Conservation (phyloP, 108 stramenopile species). For the Nannochloropsis gaditana region DNA sequence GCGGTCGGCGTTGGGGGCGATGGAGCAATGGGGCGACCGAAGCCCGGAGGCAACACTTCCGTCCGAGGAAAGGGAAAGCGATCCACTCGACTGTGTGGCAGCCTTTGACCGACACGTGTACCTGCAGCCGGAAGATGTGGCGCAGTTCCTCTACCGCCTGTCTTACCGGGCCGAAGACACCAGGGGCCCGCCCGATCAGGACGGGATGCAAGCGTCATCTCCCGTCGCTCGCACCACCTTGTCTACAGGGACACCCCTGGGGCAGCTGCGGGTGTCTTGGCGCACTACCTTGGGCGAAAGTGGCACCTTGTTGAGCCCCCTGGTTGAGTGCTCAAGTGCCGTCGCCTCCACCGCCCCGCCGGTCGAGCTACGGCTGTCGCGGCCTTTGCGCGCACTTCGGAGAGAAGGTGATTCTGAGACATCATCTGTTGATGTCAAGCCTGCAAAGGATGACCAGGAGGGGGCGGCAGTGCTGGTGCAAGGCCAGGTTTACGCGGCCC, state of each 20-base stretch:
- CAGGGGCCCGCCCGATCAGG: neutral
- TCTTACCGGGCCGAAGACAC: neutral
- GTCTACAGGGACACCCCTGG: neutral
- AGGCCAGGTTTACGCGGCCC: neutral
- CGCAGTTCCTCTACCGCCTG: neutral
- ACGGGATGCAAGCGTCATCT: neutral
- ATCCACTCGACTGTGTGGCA: constrained; percentile 10
- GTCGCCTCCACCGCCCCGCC: neutral
- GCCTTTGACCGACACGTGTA: neutral
- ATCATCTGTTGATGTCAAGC: too few relatives aligned
- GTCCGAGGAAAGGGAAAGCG: neutral
- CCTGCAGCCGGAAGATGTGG: neutral
- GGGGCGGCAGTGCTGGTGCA: neutral
- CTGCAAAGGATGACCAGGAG: neutral
- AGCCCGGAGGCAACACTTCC: neutral
- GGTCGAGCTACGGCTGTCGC: neutral
- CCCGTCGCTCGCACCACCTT: neutral
- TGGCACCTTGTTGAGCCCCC: constrained; percentile 7
- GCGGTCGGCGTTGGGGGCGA: neutral
- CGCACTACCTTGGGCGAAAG: neutral
- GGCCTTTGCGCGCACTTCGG: neutral
- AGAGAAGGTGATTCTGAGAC: neutral
- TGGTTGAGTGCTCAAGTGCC: neutral
- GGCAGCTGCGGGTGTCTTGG: constrained; percentile 11
- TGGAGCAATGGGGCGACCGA: neutral